These are phyloP conservation scores for Selenicereus undatus DNA, from an alignment of 148 eudicot species.

Conservation along the genomic window DNA sequence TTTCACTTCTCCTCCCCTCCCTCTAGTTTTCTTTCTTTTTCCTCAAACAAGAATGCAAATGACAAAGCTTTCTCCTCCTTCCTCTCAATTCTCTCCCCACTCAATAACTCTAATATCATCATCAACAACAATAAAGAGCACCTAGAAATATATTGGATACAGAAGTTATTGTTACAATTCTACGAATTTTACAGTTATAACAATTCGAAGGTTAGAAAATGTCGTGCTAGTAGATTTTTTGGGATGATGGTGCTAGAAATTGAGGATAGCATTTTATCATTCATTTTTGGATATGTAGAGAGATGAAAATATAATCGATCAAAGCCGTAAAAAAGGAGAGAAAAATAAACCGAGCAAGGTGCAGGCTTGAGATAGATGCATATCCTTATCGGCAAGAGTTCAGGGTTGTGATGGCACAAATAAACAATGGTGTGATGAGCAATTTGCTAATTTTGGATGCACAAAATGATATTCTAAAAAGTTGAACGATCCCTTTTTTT, in stretches of 20 bases:
- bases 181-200: background rate
- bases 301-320: background rate
- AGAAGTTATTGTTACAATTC: too few relatives aligned
- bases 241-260: too few relatives aligned
- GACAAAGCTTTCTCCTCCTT: background rate
- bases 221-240: background rate
- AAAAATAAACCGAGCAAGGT: background rate
- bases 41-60: background rate
- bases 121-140: background rate
- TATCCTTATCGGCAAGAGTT: too few relatives aligned
- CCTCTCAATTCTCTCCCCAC: constrained; percentile 1
- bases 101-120: background rate
- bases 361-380: too few relatives aligned
- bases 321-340: background rate
- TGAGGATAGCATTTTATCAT: too few relatives aligned
- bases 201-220: background rate
- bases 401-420: too few relatives aligned
- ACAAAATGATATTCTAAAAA: too few relatives aligned
- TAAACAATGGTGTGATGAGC: too few relatives aligned
- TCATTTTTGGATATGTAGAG: background rate
- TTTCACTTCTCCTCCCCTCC: constrained; percentile 12
- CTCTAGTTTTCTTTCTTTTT: constrained; percentile 1
- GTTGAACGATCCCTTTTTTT: too few relatives aligned
- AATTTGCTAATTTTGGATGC: too few relatives aligned
- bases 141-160: background rate